These are phyloP conservation scores for Melastoma candidum DNA, from an alignment of 441 rosid genomes.

Conservation along the genomic window DNA sequence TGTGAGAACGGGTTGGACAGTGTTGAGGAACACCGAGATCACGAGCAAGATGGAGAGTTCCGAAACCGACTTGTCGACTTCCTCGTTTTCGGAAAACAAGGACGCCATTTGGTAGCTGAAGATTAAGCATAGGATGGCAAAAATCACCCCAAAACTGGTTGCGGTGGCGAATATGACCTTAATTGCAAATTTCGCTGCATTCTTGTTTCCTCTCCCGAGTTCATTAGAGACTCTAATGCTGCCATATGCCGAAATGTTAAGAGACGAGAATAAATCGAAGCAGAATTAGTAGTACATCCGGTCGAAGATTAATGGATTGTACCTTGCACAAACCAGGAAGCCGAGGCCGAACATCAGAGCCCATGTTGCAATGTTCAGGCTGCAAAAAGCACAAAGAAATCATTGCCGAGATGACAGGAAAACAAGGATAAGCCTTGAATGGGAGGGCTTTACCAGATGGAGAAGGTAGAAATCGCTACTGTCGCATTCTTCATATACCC, in stretches of 20 bases:
- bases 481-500: slow-evolving; percentile 9
- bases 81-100: not conserved
- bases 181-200: too few species aligned
- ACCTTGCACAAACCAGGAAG: slow-evolving; percentile 6
- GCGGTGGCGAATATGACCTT: too few species aligned
- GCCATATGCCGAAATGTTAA: slow-evolving; percentile 1
- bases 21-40: slow-evolving; percentile 5
- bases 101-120: too few species aligned
- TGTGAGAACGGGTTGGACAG: slow-evolving; percentile 10
- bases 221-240: slow-evolving; percentile 5
- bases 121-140: too few species aligned
- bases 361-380: slow-evolving; percentile 9
- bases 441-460: slow-evolving; percentile 2
- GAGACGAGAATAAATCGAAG: not conserved
- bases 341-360: slow-evolving; percentile 5
- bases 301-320: not conserved
- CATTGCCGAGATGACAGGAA: not conserved
- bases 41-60: slow-evolving; percentile 6
- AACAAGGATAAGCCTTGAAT: not conserved
- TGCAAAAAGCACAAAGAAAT: not conserved
- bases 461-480: slow-evolving; percentile 4
- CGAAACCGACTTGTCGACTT: too few species aligned
- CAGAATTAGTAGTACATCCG: not conserved
- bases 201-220: too few species aligned
- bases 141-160: too few species aligned